phyloP scores from a whole-genome alignment of 2,329 filamentous ascomycete species.

The Ophiocordyceps australis region DNA sequence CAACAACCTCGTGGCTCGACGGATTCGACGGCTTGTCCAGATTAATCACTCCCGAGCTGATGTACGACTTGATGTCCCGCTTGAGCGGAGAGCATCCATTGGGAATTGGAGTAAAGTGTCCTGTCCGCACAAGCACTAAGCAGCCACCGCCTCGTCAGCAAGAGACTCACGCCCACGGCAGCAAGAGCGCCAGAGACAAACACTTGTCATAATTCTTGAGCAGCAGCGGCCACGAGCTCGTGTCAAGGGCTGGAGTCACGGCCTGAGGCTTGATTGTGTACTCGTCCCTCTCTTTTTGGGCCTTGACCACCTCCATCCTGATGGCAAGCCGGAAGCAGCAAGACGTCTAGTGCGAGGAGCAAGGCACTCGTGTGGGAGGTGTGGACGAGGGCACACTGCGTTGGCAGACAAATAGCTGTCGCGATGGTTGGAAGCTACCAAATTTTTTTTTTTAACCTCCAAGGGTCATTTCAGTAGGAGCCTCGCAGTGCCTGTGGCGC shows the following conservation, averaged over 20 bases:
- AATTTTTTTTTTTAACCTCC: conserved; percentile 6
- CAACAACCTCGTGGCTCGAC: conserved; percentile 95
- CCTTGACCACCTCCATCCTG: conserved; percentile 27
- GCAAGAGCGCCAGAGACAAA: conserved; percentile 25
- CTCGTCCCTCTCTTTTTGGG: conserved; percentile 43
- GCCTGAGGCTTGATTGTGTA: conserved; percentile 88
- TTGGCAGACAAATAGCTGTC: conserved; percentile 4
- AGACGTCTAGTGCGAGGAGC: conserved; percentile 3
- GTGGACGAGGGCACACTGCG: conserved; percentile 5
- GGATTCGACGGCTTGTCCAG: conserved; percentile 77
- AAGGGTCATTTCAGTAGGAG: too few relatives aligned
- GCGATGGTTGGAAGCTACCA: conserved; percentile 4
- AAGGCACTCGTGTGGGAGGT: conserved; percentile 6
- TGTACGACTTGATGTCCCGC: conserved; percentile 91
- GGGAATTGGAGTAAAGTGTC: conserved; percentile 93
- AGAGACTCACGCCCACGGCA: background rate
- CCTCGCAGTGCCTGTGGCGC: conserved; percentile 4
- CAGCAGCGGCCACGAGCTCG: conserved; percentile 80
- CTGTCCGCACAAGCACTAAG: conserved; percentile 74
- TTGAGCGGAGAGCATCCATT: conserved; percentile 81
- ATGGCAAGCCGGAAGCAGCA: too few relatives aligned
- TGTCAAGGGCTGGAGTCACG: conserved; percentile 59
- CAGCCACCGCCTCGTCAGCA: too few relatives aligned
- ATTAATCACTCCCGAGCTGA: conserved; percentile 96
- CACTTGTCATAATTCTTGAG: conserved; percentile 91